These are phyloP conservation scores for Penicillium manginii DNA, from an alignment of 495 filamentous ascomycete species.

Conservation along the genomic window DNA sequence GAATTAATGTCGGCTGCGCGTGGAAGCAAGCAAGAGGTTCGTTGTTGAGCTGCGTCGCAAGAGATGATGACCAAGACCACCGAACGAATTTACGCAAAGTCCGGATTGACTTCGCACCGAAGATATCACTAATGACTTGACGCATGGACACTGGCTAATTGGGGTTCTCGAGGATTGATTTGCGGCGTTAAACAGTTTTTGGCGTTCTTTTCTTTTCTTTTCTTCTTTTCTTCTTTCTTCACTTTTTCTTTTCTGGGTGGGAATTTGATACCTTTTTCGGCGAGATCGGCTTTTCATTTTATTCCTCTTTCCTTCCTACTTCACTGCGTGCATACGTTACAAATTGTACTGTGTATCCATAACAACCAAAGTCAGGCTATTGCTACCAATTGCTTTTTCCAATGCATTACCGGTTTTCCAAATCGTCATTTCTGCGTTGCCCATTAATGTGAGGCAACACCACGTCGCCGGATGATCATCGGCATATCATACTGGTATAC, in stretches of 20 bases:
- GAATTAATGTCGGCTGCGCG: constrained; percentile 4
- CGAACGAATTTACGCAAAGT: constrained; percentile 26
- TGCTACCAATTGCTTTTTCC: constrained; percentile 5
- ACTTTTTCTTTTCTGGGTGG: constrained; percentile 19
- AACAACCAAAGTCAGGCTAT: constrained; percentile 1
- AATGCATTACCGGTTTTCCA: background rate
- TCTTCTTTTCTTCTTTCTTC: constrained; percentile 5
- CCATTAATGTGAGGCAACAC: background rate
- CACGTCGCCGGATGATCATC: constrained; percentile 27
- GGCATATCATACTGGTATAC: constrained; percentile 39
- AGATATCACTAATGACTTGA: constrained; percentile 31
- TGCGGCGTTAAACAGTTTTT: constrained; percentile 14
- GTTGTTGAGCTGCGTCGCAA: background rate
- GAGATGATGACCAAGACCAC: constrained; percentile 10
- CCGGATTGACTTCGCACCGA: constrained; percentile 1
- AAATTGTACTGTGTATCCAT: constrained; percentile 19
- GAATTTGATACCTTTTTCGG: constrained; percentile 34
- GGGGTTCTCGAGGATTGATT: constrained; percentile 20
- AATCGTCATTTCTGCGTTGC: background rate
- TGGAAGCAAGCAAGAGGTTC: background rate
- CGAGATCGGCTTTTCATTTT: constrained; percentile 21
- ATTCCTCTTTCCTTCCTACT: constrained; percentile 12
- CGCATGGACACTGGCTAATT: constrained; percentile 21
- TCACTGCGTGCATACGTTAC: constrained; percentile 12
- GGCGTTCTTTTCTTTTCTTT: background rate